These are phyloP conservation scores for Neofusicoccum ribis DNA, from an alignment of 2,329 filamentous ascomycete genomes.

Conservation along the genomic window DNA sequence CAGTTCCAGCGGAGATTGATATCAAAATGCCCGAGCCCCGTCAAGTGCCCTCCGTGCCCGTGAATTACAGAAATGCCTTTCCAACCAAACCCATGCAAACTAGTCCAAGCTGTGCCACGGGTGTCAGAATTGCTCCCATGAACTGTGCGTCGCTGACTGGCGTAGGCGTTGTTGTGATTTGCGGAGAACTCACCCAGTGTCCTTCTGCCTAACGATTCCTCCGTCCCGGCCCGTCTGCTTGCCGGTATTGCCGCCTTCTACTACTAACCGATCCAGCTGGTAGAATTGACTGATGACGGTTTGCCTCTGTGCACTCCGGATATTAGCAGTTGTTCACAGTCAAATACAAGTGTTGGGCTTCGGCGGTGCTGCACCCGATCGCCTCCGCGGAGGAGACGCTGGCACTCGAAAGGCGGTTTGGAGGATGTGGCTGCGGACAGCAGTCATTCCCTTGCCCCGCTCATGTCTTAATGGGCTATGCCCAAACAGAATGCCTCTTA, in stretches of 20 bases:
- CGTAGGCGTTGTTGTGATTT: not conserved
- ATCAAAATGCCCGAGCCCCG: conserved; percentile 2
- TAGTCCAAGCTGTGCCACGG: conserved; percentile 11
- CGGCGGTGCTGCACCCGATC: not conserved
- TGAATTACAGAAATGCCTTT: conserved; percentile 3
- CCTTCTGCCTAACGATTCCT: conserved; percentile 73
- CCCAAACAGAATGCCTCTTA: not conserved
- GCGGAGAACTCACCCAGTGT: conserved; percentile 65
- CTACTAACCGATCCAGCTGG: conserved; percentile 85
- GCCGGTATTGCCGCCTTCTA: conserved; percentile 81
- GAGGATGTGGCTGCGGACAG: too few relatives aligned
- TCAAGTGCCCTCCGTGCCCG: conserved; percentile 1
- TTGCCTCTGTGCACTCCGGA: conserved; percentile 68
- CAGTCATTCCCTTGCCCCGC: too few relatives aligned
- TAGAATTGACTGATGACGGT: conserved; percentile 94
- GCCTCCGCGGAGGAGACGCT: not conserved
- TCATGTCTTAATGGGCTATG: too few relatives aligned
- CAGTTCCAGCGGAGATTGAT: conserved; percentile 17
- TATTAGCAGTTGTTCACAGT: not conserved
- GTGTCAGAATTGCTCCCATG: not conserved
- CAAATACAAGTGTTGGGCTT: not conserved
- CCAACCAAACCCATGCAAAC: not conserved
- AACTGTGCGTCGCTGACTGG: not conserved
- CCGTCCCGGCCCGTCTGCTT: conserved; percentile 69
- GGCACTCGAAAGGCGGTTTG: too few relatives aligned